Conservation (phyloP, 2,329 filamentous ascomycete species). For the Pseudogymnoascus sp. region DNA sequence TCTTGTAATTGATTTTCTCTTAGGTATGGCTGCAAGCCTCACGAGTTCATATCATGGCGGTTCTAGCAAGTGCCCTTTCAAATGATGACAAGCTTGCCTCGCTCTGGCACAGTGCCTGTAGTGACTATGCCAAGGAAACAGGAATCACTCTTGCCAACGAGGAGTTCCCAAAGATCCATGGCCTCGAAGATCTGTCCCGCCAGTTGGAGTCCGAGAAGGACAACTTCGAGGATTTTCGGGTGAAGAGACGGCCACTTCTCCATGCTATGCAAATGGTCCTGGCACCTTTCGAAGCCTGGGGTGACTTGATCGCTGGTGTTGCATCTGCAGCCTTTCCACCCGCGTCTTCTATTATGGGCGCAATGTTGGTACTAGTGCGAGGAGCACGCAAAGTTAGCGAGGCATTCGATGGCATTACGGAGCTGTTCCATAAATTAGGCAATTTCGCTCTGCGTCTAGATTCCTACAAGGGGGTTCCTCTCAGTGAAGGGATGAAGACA, state of each 20-base stretch:
- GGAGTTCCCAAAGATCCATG: background rate
- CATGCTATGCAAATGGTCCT: slow-evolving; percentile 7
- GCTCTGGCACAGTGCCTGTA: background rate
- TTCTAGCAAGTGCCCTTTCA: background rate
- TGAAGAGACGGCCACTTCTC: slow-evolving; percentile 1
- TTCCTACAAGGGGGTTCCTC: background rate
- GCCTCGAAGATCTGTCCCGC: background rate
- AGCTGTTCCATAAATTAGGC: background rate
- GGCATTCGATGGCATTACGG: background rate
- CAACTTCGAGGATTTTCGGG: slow-evolving; percentile 4
- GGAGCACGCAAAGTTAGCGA: background rate
- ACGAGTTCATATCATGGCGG: background rate
- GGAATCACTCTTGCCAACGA: background rate
- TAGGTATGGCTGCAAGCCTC: background rate
- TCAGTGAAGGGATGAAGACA: background rate
- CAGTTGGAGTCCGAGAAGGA: background rate
- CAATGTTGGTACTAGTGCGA: background rate
- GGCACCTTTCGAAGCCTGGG: slow-evolving; percentile 3
- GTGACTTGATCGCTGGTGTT: background rate
- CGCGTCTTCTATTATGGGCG: background rate
- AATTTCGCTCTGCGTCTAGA: background rate
- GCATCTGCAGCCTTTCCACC: background rate
- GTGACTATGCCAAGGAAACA: slow-evolving; percentile 3
- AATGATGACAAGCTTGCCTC: background rate
- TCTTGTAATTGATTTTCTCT: background rate